Base-by-base conservation (phyloP, 1,284 basidiomycete genomes). In the Trichosporon sp. region DNA sequence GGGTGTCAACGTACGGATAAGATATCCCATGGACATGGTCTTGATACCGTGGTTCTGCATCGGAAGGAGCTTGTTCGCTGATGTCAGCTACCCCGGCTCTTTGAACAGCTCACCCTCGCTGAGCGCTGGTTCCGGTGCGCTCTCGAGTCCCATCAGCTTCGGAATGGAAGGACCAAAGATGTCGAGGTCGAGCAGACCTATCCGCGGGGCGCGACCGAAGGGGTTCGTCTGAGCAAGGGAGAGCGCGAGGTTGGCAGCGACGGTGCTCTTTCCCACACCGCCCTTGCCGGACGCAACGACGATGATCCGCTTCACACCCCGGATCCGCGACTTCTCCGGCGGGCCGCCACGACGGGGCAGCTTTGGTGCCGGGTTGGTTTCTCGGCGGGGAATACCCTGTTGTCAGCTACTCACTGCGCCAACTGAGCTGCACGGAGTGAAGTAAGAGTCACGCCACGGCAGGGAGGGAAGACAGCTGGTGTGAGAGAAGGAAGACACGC, bases 151-250 rank as follows among this genome's bases (percentile, higher is more conserved):
- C 92, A 99, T 94, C 19, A 99, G 87, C 65, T 92, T 97, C 0
- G 97, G 96, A n/a, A 97, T 86, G 1, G 93, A 96, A 1, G 96
- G 96, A 0, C 96, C 96, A 78, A 98, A 99, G 68, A 99, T 91
- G 83, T 99, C 96, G 5, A 99, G 87, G 83, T 99, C 96, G 0
- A 99, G 87, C 12, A 99, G 85, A 0, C 97, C 96, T 1, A 99
- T 89, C 14, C 91, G 75, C 2, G 83, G 81, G n/a, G 78, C 66
- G 43, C 77, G 71, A 21, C 69, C 66, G 12, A 78, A 68, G 10
- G 88, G 68, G 87, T 85, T 67, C 80, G 86, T 82, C 37, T 78
- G 74, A 1, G 84, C 72, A 1, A 84, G 74, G 1, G 80, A 76
- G 12, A 84, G 65, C 43, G 94, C 94, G 6, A 97, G 87, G 78